phyloP scores from a whole-genome alignment of 768 basidiomycete genomes.

The Clitopilus passeckerianus region DNA sequence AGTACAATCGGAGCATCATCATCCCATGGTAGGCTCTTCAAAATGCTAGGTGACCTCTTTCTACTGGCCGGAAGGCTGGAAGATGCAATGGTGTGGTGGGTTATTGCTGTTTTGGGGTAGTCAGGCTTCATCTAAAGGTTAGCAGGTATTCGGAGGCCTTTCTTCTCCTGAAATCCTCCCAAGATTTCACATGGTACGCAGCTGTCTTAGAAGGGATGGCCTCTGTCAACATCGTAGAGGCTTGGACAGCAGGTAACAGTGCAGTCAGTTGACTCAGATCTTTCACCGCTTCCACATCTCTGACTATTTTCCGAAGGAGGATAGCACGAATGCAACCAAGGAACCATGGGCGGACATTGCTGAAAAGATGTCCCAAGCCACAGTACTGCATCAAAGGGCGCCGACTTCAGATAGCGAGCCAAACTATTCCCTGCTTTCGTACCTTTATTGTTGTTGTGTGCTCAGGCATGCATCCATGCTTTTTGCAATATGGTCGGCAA shows the following conservation, averaged over 20 bases:
- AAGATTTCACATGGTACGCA: constrained; percentile 88
- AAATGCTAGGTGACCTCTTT: constrained; percentile 86
- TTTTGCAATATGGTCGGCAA: constrained; percentile 79
- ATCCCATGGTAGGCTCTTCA: constrained; percentile 82
- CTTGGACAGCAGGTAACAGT: constrained; percentile 76
- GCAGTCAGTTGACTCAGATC: constrained; percentile 43
- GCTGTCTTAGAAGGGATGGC: constrained; percentile 83
- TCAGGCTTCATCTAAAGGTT: constrained; percentile 8
- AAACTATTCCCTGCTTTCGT: constrained; percentile 57
- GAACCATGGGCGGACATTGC: constrained; percentile 75
- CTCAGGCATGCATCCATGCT: constrained; percentile 72
- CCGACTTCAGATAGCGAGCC: constrained; percentile 51
- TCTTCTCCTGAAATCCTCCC: constrained; percentile 63
- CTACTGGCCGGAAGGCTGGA: constrained; percentile 80
- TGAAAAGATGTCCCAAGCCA: constrained; percentile 70
- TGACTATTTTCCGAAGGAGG: constrained; percentile 38
- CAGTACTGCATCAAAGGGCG: constrained; percentile 55
- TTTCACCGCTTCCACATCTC: constrained; percentile 6
- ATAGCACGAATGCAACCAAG: constrained; percentile 41
- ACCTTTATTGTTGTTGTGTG: constrained; percentile 63
- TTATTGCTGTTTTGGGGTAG: not conserved
- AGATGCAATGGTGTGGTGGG: constrained; percentile 79
- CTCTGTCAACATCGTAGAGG: constrained; percentile 73
- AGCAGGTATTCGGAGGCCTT: constrained; percentile 84
- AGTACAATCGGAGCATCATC: constrained; percentile 64